Percentiles rank a stretch among this genome's conserved stretches.
Evolutionary conservation across 139 green algal genomes (phyloP).

Genomic region (Eudorina sp.): DNA sequence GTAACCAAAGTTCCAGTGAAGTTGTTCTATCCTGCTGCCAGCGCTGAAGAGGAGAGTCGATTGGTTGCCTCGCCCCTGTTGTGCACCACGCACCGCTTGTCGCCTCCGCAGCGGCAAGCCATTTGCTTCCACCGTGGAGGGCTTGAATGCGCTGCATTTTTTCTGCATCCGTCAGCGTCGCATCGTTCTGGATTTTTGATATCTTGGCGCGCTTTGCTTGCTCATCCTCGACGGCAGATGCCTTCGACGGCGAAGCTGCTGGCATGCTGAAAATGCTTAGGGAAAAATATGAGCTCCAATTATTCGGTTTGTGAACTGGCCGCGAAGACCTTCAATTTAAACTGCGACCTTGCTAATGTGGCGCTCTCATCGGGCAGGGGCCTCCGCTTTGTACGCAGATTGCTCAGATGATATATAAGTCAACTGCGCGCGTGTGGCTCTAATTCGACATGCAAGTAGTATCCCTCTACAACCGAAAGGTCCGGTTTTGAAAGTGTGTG

Average conservation of each 20-base stretch:
- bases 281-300: too few species aligned
- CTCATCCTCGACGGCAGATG: background rate
- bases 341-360: too few species aligned
- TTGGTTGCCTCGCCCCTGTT: background rate
- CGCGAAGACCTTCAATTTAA: too few species aligned
- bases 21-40: background rate
- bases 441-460: too few species aligned
- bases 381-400: too few species aligned
- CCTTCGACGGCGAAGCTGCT: background rate
- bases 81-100: background rate
- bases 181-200: slow-evolving; percentile 82
- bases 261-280: too few species aligned
- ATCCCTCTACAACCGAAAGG: too few species aligned
- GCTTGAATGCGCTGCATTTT: slow-evolving; percentile 86
- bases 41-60: background rate
- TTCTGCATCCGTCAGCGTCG: slow-evolving; percentile 82
- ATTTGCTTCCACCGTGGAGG: slow-evolving; percentile 47
- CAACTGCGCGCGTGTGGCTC: too few species aligned
- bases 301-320: too few species aligned
- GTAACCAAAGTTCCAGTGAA: background rate
- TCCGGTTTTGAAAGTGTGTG: too few species aligned
- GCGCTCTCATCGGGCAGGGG: too few species aligned
- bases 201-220: slow-evolving; percentile 61
- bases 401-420: too few species aligned
- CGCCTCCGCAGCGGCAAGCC: background rate